Base-by-base conservation (phyloP, 2,329 filamentous ascomycete genomes). In the Aspergillus proliferans region DNA sequence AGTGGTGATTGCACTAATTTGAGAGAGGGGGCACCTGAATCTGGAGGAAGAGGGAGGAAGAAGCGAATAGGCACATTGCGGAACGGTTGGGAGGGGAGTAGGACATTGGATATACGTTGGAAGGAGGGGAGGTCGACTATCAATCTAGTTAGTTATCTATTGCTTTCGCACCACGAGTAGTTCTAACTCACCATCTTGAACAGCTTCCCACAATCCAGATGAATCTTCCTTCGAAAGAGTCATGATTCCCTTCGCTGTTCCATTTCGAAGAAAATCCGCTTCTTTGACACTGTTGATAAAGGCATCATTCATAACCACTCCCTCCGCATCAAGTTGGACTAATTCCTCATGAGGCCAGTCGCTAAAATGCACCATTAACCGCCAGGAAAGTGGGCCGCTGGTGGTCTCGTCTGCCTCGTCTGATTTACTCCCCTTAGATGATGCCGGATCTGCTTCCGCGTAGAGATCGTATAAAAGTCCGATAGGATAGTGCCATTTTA, bases 201-300 rank as follows among this genome's bases (percentile, higher is more conserved):
- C 87, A 8, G 87, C 80, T 56, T 84, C 80, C 89, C 91, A 96
- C 30, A 96, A 76, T 28, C 85, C 81, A 6, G 84, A 88, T 12
- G 88, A 93, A 66, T 95, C 84, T 42, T 87, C 83, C 66, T 90
- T 91, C 52, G 86, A 89, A 61, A 96, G 75, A 47, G 84, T 85
- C 88, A 95, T 95, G 62, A 95, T 91, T 52, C 87, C 85, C 65
- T 92, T 90, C 14, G 88, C 89, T 47, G 87, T 93, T 41, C 90
- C 89, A 58, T 93, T 92, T 46, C 91, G 82, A 45, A 95, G 76
- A 58, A 90, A 95, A 69, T 95, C 90, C 26, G 91, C 90, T 77
- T 87, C 84, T 64, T 87, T 87, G 53, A 87, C 83, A 46, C 77
- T 82, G 56, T 87, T 86, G 47, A 85, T 82, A 60, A 81, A 87